phyloP scores from a whole-genome alignment of 495 filamentous ascomycete species.

The Penicillium samsonianum region DNA sequence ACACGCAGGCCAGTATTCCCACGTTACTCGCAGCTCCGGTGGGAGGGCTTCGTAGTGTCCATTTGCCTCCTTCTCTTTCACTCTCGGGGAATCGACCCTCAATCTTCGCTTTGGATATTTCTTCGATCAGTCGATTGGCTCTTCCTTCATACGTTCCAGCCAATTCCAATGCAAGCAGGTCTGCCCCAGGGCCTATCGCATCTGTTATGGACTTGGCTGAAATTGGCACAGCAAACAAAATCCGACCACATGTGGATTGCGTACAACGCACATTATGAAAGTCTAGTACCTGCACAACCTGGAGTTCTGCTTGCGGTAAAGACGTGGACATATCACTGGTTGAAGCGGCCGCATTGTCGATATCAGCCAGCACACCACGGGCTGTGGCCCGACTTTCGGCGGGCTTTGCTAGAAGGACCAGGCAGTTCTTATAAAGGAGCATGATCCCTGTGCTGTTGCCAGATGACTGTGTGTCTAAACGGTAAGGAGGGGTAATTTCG shows the following conservation, averaged over 20 bases:
- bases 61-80: slow-evolving; percentile 76
- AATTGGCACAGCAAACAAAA: slow-evolving; percentile 69
- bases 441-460: slow-evolving; percentile 65
- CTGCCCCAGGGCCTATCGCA: slow-evolving; percentile 50
- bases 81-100: slow-evolving; percentile 78
- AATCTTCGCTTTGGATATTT: slow-evolving; percentile 80
- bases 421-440: slow-evolving; percentile 78
- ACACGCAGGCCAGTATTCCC: slow-evolving; percentile 71
- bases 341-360: slow-evolving; percentile 61
- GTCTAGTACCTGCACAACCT: slow-evolving; percentile 69
- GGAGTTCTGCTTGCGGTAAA: slow-evolving; percentile 56
- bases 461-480: slow-evolving; percentile 35
- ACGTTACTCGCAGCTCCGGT: slow-evolving; percentile 59
- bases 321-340: slow-evolving; percentile 42
- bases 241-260: slow-evolving; percentile 70
- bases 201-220: slow-evolving; percentile 54
- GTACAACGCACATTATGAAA: slow-evolving; percentile 73
- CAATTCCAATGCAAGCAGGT: slow-evolving; percentile 57
- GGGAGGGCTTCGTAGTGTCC: slow-evolving; percentile 70
- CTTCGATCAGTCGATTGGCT: slow-evolving; percentile 75
- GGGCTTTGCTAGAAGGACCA: slow-evolving; percentile 74
- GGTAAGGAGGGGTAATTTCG: slow-evolving; percentile 76
- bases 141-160: slow-evolving; percentile 76
- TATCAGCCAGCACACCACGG: slow-evolving; percentile 75
- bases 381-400: slow-evolving; percentile 63